phyloP scores from a whole-genome alignment of 371 early-diverging fungal genomes.

The Mortierella sp. region DNA sequence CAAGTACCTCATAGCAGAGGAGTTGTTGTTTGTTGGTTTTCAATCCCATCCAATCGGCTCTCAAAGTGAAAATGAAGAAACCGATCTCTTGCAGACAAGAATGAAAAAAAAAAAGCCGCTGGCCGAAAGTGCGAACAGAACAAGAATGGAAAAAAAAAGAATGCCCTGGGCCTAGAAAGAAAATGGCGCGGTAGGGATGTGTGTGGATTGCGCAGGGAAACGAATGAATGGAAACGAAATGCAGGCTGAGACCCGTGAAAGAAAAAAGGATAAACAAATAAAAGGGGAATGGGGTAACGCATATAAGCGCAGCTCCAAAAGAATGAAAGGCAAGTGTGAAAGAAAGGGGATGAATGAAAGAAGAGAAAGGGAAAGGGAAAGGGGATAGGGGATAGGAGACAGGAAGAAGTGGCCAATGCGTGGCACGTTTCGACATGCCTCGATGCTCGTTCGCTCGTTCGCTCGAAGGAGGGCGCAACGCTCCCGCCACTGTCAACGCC shows the following conservation, averaged over 20 bases:
- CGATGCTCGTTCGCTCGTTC: constrained; percentile 5
- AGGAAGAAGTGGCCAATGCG: constrained; percentile 26
- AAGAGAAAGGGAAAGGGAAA: neutral
- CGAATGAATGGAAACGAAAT: neutral
- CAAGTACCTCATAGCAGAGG: neutral
- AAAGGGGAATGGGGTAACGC: neutral
- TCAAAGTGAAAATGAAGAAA: constrained; percentile 5
- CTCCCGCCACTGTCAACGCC: neutral
- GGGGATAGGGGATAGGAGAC: neutral
- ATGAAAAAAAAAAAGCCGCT: neutral
- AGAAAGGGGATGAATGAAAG: neutral
- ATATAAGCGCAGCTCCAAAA: neutral
- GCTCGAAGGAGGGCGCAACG: neutral
- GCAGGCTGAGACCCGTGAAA: constrained; percentile 14
- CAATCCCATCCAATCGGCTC: neutral
- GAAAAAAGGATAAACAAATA: neutral
- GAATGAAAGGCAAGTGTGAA: neutral
- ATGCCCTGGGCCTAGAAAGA: constrained; percentile 8
- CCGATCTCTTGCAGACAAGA: neutral
- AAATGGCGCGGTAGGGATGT: neutral
- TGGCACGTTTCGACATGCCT: constrained; percentile 11
- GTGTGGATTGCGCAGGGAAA: neutral
- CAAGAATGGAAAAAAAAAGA: constrained; percentile 10
- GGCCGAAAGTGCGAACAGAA: constrained; percentile 2
- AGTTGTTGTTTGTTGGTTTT: constrained; percentile 1